Conservation (phyloP, 352 stramenopile genomes). For the Pythium sp. region DNA sequence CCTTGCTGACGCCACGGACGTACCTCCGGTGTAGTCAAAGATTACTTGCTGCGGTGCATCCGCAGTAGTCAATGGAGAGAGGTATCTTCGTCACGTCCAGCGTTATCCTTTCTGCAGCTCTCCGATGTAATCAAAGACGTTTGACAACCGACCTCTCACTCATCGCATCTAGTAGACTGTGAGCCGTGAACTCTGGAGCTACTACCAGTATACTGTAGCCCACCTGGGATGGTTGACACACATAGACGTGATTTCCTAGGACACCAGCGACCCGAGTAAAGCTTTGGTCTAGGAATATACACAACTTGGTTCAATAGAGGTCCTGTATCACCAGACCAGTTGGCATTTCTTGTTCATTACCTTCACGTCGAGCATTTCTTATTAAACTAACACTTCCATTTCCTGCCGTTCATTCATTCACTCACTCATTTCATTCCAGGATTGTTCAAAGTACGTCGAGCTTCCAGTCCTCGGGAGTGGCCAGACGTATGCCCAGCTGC, state of each 20-base stretch:
- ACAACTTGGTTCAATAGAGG: neutral
- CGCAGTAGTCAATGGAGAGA: no score
- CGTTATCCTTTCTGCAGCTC: no score
- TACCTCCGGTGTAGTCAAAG: neutral
- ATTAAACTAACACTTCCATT: no score
- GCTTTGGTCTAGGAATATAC: neutral
- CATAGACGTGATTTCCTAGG: neutral
- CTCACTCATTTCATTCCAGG: no score
- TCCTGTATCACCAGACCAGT: neutral
- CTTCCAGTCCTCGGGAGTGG: conserved; percentile 54
- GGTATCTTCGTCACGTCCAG: no score
- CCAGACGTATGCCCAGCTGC: conserved; percentile 63
- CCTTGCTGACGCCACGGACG: neutral
- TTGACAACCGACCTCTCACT: no score
- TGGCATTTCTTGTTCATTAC: neutral
- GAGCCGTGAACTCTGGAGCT: no score
- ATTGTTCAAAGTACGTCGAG: conserved; percentile 13
- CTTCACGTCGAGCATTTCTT: neutral
- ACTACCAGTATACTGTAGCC: no score
- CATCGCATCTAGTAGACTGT: no score
- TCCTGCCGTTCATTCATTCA: no score
- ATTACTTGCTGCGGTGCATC: no score
- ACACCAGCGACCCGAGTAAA: neutral
- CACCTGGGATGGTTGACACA: neutral
- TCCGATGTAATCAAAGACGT: no score